Base-by-base conservation (phyloP, 192 early-diverging fungal species). In the Backusella macrospora region DNA sequence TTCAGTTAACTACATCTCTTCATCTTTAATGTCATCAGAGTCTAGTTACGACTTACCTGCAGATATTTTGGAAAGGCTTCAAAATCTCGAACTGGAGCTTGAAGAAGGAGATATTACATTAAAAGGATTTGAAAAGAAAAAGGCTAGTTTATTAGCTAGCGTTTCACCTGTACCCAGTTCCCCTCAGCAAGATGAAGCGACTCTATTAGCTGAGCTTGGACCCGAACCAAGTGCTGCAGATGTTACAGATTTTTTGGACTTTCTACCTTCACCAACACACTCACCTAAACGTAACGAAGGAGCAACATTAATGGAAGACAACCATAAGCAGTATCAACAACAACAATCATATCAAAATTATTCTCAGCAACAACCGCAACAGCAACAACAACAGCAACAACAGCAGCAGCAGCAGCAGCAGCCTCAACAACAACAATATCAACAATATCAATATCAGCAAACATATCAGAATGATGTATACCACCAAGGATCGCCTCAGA, bases 61-160 rank as follows among this genome's bases (percentile, higher is more conserved):
- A 42, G 70, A 76, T 13, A 70, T 76, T 55, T 48, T 76, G 48
- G 75, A 76, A 49, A 76, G 68, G 49, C 69, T 76, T 48, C 70
- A 64, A 44, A 63, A 71, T 63, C 63, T 76, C 38, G 69, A 89
- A 74, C 73, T 83, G 18, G 89, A 89, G 77, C 77, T 81, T 29
- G 80, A 77, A 40, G 88, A 90, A 23, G 91, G 90, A 47, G 90
- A 92, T 71, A 90, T 93, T 70, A 93, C 92, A 26, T 80, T 87
- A 75, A 90, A 93, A 78, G 92, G 92, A 14, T 93, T 84, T 62
- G 90, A 91, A 65, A 92, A 92, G 82, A 88, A 87, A 70, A 46
- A 55, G 38, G 62, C 76, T 5, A 72, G 29, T 59, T 39, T 77
- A 34, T 43, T 77, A n/a, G 64, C 67, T 37, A 18, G 7, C 5